Percentiles rank a stretch among this genome's conserved stretches.
These are phyloP conservation scores for Phytophthora melonis DNA, from an alignment of 352 stramenopile genomes.

Conservation along the genomic window DNA sequence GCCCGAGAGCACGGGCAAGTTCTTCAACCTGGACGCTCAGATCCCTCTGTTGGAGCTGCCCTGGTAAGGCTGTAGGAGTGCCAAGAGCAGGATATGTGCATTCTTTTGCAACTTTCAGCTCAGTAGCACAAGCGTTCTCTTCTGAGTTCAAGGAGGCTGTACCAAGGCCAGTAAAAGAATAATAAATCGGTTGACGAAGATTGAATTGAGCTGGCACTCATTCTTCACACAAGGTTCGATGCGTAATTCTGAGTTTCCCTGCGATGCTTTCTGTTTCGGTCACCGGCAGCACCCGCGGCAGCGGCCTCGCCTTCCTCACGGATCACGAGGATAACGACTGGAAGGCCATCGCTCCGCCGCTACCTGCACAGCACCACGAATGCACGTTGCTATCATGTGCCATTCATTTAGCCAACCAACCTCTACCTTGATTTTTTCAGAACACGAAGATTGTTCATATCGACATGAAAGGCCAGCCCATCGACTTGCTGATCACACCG, in stretches of 20 bases:
- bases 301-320: conserved; percentile 48
- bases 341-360: conserved; percentile 55
- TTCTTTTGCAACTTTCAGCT: no score
- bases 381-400: conserved; percentile 2
- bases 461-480: conserved; percentile 47
- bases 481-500: conserved; percentile 72
- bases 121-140: no score
- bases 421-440: background rate
- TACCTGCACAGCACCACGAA: conserved; percentile 14
- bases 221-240: no score
- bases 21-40: conserved; percentile 39
- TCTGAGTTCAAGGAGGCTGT: no score
- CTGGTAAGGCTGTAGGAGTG: conserved; percentile 32
- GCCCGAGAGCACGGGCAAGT: conserved; percentile 40
- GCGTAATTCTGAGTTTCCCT: no score
- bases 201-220: no score
- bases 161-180: no score
- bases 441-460: conserved; percentile 30
- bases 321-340: conserved; percentile 50
- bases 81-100: no score
- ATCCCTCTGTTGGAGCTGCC: conserved; percentile 28
- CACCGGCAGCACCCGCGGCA: conserved; percentile 59
- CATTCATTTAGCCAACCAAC: background rate
- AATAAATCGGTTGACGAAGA: no score
- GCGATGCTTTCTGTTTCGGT: conserved; percentile 41